Conservation (phyloP, 176 grass and related monocot species). For the Hordeum vulgare region DNA sequence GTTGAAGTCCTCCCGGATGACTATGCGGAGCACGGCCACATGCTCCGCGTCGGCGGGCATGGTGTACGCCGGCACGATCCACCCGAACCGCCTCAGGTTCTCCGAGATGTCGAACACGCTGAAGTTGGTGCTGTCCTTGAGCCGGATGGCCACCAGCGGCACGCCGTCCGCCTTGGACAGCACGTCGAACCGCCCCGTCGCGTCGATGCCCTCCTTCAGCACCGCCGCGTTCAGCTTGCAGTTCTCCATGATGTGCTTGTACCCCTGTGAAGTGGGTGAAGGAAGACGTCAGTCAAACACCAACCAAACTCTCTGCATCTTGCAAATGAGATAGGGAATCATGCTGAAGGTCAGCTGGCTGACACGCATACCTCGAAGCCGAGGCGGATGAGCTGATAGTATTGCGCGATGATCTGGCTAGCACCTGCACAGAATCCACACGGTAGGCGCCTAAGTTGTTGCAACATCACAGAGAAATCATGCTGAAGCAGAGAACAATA, state of each 20-base stretch:
- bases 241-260: constrained; percentile 73
- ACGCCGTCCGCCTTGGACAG: constrained; percentile 66
- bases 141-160: constrained; percentile 67
- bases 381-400: constrained; percentile 78
- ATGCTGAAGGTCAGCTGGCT: too few relatives aligned
- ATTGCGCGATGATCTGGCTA: constrained; percentile 80
- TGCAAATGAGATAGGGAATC: too few relatives aligned
- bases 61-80: constrained; percentile 83
- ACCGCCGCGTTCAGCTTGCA: constrained; percentile 48
- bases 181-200: constrained; percentile 46
- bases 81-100: constrained; percentile 63
- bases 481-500: not conserved
- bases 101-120: constrained; percentile 60
- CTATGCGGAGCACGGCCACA: constrained; percentile 66
- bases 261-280: too few relatives aligned
- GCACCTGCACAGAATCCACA: constrained; percentile 32
- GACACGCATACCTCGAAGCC: constrained; percentile 44
- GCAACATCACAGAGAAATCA: not conserved
- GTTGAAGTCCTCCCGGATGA: constrained; percentile 81
- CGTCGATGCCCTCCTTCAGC: constrained; percentile 37
- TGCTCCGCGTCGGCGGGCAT: constrained; percentile 62
- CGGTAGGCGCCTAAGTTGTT: not conserved
- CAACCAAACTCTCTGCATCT: too few relatives aligned
- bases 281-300: too few relatives aligned
- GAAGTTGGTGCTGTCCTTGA: constrained; percentile 50